phyloP scores from a whole-genome alignment of 257 asterid species.

The Striga asiatica region DNA sequence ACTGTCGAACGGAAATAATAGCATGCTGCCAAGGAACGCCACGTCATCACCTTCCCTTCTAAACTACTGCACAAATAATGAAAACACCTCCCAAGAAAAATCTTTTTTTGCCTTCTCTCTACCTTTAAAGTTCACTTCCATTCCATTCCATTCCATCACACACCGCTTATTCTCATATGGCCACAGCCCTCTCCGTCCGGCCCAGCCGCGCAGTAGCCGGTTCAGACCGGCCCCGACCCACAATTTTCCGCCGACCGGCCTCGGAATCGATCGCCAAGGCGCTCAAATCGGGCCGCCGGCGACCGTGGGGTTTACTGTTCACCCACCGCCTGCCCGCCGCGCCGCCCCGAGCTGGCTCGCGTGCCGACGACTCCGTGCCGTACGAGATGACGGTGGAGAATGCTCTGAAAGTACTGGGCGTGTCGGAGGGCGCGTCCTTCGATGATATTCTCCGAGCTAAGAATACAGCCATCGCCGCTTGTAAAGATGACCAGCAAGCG shows the following conservation, averaged over 20 bases:
- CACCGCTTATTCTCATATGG: conserved; percentile 31
- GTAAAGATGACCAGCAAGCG: conserved; percentile 66
- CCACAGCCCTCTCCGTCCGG: conserved; percentile 69
- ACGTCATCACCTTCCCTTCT: conserved; percentile 33
- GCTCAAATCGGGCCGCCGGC: conserved; percentile 21
- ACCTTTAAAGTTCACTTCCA: neutral
- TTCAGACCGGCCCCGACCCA: conserved; percentile 27
- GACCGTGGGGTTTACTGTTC: conserved; percentile 25
- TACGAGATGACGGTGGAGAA: conserved; percentile 95
- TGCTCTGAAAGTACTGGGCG: conserved; percentile 81
- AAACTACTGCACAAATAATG: conserved; percentile 17
- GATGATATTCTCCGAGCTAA: conserved; percentile 94
- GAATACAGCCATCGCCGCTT: conserved; percentile 53
- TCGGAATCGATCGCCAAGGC: conserved; percentile 15
- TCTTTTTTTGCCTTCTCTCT: conserved; percentile 16
- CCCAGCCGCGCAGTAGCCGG: conserved; percentile 48
- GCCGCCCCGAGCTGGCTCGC: conserved; percentile 59
- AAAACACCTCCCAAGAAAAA: neutral
- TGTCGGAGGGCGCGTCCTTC: conserved; percentile 82
- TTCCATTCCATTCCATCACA: conserved; percentile 14
- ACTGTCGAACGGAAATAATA: neutral
- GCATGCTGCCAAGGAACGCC: conserved; percentile 24
- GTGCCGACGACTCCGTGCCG: conserved; percentile 93
- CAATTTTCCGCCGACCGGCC: conserved; percentile 21
- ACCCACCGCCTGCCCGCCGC: conserved; percentile 40